These are phyloP conservation scores for Viridothelium virens DNA, from an alignment of 495 filamentous ascomycete genomes.

Conservation along the genomic window DNA sequence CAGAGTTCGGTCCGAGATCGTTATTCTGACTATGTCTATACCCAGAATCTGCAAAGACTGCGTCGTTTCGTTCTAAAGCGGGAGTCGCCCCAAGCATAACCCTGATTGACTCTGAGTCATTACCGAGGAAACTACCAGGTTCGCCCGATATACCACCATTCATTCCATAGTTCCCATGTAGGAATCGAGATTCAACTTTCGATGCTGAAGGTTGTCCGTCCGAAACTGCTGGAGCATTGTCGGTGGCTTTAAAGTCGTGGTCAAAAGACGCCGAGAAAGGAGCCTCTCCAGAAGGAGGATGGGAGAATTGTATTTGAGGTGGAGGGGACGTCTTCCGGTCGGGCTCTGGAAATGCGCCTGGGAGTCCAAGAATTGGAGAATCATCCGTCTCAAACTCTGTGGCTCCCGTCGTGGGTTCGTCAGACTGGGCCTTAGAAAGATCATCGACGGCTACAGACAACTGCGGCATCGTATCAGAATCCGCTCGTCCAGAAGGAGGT, in stretches of 20 bases:
- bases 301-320: constrained; percentile 17
- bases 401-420: constrained; percentile 23
- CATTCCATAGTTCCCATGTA: background rate
- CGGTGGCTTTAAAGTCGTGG: constrained; percentile 35
- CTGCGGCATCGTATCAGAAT: constrained; percentile 15
- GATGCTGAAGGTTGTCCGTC: constrained; percentile 28
- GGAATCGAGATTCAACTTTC: background rate
- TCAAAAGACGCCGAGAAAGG: constrained; percentile 33
- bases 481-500: constrained; percentile 7
- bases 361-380: constrained; percentile 54
- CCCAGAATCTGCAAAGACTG: constrained; percentile 26
- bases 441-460: constrained; percentile 17
- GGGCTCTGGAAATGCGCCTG: constrained; percentile 45
- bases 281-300: background rate
- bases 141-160: constrained; percentile 28
- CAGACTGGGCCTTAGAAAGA: constrained; percentile 15
- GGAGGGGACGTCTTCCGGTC: constrained; percentile 34
- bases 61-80: constrained; percentile 30
- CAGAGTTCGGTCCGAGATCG: constrained; percentile 11
- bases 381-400: constrained; percentile 43
- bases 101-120: constrained; percentile 53
- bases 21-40: constrained; percentile 10
- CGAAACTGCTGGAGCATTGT: constrained; percentile 16
- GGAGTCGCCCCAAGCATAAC: constrained; percentile 50
- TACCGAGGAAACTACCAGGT: background rate